A percentile compares a stretch with the other conserved stretches of the same genome.
phyloP scores from a whole-genome alignment of 176 grass and related monocot species.

The Ampelocalamus luodianensis region DNA sequence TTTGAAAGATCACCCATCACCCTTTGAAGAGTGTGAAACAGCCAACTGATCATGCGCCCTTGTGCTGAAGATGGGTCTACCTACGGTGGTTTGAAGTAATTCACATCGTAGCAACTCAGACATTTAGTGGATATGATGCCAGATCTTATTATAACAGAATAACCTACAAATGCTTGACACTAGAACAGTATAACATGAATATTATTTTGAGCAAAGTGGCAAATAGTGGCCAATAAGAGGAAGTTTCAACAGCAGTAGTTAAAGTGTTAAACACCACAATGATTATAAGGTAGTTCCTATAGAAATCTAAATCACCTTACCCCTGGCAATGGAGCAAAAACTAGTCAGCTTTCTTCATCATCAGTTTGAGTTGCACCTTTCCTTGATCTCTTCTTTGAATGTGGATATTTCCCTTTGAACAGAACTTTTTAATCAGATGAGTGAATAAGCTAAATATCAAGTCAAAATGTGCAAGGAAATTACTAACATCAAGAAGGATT shows the following conservation, averaged over 20 bases:
- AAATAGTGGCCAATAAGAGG: neutral
- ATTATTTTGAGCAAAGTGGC: conserved; percentile 9
- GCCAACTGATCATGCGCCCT: neutral
- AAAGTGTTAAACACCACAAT: neutral
- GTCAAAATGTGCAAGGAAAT: conserved; percentile 4
- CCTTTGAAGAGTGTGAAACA: neutral
- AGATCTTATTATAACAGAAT: conserved; percentile 31
- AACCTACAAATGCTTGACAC: neutral
- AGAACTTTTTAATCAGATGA: conserved; percentile 31
- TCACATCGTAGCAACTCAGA: neutral
- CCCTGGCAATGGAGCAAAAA: conserved; percentile 39
- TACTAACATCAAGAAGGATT: neutral
- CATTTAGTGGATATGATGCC: conserved; percentile 1
- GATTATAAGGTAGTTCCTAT: neutral
- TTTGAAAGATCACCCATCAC: neutral
- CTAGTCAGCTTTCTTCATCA: conserved; percentile 77
- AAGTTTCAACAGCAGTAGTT: neutral
- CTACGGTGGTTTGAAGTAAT: neutral
- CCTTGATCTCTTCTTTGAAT: conserved; percentile 51
- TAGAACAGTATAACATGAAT: neutral
- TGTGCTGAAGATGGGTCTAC: neutral
- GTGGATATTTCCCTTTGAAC: conserved; percentile 55
- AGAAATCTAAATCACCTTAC: conserved; percentile 41
- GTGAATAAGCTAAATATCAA: conserved; percentile 29
- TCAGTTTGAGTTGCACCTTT: conserved; percentile 61